A percentile compares a stretch with the other conserved stretches of the same genome.
phyloP scores from a whole-genome alignment of 768 basidiomycete species.

The Hygrophorus russula region DNA sequence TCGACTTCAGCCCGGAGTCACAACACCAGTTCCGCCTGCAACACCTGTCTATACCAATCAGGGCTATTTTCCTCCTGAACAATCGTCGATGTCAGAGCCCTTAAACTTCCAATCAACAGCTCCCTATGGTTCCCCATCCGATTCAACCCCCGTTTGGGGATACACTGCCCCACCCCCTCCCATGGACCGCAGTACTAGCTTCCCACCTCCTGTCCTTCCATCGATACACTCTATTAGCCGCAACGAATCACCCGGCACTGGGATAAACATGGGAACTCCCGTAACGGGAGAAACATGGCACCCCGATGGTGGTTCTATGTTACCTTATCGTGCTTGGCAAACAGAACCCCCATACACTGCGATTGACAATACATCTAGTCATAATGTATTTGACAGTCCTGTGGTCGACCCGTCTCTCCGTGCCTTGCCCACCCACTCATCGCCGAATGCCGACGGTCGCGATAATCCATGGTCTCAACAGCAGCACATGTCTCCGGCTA shows the following conservation, averaged over 20 bases:
- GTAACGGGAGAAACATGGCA: conserved; percentile 13
- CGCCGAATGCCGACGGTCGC: conserved; percentile 24
- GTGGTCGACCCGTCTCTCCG: conserved; percentile 33
- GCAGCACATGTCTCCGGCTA: not conserved
- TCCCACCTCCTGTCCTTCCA: conserved; percentile 38
- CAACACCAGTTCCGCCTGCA: conserved; percentile 28
- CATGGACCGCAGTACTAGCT: conserved; percentile 35
- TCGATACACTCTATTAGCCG: conserved; percentile 44
- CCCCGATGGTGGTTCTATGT: conserved; percentile 18
- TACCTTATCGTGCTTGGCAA: conserved; percentile 43
- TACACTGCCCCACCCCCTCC: conserved; percentile 31
- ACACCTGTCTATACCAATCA: conserved; percentile 29
- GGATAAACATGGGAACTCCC: conserved; percentile 1
- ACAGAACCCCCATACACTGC: conserved; percentile 26
- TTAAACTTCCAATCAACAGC: conserved; percentile 29
- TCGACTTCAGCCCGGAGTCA: conserved; percentile 12
- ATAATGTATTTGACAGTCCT: conserved; percentile 18
- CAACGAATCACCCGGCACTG: conserved; percentile 13
- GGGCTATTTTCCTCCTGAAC: conserved; percentile 33
- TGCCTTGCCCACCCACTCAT: conserved; percentile 4
- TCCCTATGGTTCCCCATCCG: conserved; percentile 31
- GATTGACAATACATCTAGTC: conserved; percentile 16
- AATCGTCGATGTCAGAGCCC: conserved; percentile 23
- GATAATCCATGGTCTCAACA: conserved; percentile 12
- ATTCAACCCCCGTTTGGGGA: conserved; percentile 42